Percentiles rank a stretch among this genome's conserved stretches.
Conservation (phyloP, 768 basidiomycete genomes). For the Cystofilobasidium bisporidii region DNA sequence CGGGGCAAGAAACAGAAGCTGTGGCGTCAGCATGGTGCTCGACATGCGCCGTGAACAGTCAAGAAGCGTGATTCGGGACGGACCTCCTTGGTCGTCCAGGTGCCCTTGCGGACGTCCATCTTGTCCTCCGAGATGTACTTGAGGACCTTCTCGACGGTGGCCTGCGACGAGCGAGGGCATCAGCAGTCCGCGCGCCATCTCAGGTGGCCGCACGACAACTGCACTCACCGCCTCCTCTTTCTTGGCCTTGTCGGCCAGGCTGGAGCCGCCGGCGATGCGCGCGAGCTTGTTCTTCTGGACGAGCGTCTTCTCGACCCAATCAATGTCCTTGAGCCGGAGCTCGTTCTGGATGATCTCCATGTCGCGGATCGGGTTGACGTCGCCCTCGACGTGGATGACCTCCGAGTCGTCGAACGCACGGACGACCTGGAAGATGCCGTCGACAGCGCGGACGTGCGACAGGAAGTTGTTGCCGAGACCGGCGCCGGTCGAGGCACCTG, state of each 20-base stretch:
- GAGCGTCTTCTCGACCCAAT: conserved; percentile 91
- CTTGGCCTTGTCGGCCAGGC: conserved; percentile 84
- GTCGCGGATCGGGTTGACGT: conserved; percentile 88
- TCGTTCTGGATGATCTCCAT: conserved; percentile 97
- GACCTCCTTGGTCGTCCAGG: conserved; percentile 95
- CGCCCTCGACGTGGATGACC: conserved; percentile 97
- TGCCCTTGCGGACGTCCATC: conserved; percentile 84
- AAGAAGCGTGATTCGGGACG: background rate
- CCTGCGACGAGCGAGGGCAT: conserved; percentile 45
- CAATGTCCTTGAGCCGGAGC: conserved; percentile 89
- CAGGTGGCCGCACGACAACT: no score
- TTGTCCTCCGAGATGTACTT: conserved; percentile 66
- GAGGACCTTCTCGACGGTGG: conserved; percentile 72
- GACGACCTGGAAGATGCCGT: conserved; percentile 97
- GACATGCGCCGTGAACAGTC: no score
- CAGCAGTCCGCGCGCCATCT: no score
- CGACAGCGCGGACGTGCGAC: conserved; percentile 93
- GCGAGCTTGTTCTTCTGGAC: conserved; percentile 66
- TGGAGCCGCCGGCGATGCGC: conserved; percentile 46
- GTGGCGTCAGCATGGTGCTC: background rate
- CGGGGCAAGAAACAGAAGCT: background rate
- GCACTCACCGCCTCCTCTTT: conserved; percentile 83
- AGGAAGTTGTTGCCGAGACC: conserved; percentile 96
- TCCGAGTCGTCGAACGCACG: conserved; percentile 99
- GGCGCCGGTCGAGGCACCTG: conserved; percentile 92